phyloP scores from a whole-genome alignment of 495 filamentous ascomycete genomes.

The Neurospora africana region DNA sequence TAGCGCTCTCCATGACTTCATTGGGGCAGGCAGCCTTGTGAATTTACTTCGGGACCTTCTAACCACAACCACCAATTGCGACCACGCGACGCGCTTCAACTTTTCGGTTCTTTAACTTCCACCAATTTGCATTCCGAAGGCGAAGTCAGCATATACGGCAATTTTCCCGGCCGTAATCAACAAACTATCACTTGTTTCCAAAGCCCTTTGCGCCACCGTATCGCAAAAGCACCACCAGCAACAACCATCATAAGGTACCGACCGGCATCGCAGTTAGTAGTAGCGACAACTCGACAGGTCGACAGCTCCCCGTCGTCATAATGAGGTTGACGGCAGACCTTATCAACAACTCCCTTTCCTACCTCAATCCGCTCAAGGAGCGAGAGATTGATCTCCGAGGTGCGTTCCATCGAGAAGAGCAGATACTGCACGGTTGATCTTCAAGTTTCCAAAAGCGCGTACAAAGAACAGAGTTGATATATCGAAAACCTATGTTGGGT shows the following conservation, averaged over 20 bases:
- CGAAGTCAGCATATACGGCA: background rate
- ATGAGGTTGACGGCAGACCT: conserved; percentile 96
- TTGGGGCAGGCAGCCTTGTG: background rate
- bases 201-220: background rate
- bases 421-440: conserved; percentile 78
- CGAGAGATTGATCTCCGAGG: conserved; percentile 98
- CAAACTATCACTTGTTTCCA: no score
- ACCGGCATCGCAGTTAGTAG: background rate
- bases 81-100: background rate
- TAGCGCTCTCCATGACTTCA: background rate
- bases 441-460: background rate
- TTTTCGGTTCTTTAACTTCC: background rate
- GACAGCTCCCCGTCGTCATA: conserved; percentile 6
- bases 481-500: conserved; percentile 14
- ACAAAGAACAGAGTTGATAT: conserved; percentile 72
- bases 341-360: conserved; percentile 82
- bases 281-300: background rate
- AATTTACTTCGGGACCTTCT: background rate
- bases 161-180: background rate
- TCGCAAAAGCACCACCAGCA: background rate
- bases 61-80: background rate
- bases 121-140: background rate
- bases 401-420: conserved; percentile 89
- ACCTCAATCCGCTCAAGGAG: conserved; percentile 95
- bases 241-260: background rate